Base-by-base conservation (phyloP, 176 grass and related monocot genomes). In the Avena sativa region DNA sequence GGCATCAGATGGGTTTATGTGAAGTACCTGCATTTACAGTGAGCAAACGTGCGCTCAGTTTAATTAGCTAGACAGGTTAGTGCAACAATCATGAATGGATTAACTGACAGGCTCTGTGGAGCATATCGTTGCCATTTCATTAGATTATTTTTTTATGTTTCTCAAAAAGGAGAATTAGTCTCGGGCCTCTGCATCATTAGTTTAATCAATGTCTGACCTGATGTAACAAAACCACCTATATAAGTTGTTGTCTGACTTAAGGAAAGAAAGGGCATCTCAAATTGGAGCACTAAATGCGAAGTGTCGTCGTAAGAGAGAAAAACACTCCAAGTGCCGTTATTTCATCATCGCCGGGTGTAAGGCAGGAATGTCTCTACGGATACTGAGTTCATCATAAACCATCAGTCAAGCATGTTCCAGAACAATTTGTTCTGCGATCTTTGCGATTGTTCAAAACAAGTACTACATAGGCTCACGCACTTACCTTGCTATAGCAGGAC, bases 11-110 rank as follows among this genome's bases (percentile, higher is more conserved):
- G 66, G 66, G 1, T 70, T 10, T 70, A 9, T 70, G 6, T 70
- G 32, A 70, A 40, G 14, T 40, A 70, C 32, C 66, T 70, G 66
- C 32, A 2, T 70, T 70, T 70, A 70, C 66, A 70, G 38, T 70
- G 15, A 40, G 32, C 15, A 70, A 69, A 6, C 16, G 15, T 69
- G 15, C 32, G 0, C 2, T 38, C 15, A 69, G 66, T 69, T 4
- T 7, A 43, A 43, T 43, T 68, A 36, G 65, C 65, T 17, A 32
- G 3, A 69, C 32, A 38, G 21, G 3, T 26, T 64, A 23, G 21
- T 64, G 10, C 49, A 51, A 21, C 56, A 21, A n/a, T n/a, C 6
- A 9, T 59, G 16, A 68, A 69, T 69, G 65, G 30, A 17, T 68
- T 28, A 36, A 68, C 65, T 68, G 9, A 36, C 30, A 68, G 14